Percentiles rank a stretch among this genome's conserved stretches.
Conservation (phyloP, 192 early-diverging fungal species). For the Backusella sp. region DNA sequence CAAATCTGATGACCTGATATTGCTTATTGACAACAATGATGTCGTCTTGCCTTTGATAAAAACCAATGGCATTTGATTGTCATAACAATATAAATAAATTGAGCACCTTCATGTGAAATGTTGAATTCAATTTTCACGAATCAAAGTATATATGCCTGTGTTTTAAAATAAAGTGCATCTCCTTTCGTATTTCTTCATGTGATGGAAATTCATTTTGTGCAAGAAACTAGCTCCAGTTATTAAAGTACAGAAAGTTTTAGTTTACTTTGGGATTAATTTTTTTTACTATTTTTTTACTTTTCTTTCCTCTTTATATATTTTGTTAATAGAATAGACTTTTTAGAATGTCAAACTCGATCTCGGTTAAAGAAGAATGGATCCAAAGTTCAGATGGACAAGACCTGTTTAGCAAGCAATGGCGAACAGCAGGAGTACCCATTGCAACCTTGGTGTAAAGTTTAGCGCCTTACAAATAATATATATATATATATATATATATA, state of each 20-base stretch:
- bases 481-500: too few species aligned
- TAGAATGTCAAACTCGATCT: not conserved
- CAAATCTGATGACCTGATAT: too few species aligned
- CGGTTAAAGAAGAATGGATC: constrained; percentile 45
- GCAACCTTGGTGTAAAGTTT: constrained; percentile 13
- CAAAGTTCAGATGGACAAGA: constrained; percentile 38
- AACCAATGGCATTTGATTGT: not conserved
- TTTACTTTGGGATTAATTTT: not conserved
- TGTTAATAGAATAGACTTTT: not conserved
- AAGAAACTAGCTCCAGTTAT: not conserved
- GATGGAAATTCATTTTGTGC: not conserved
- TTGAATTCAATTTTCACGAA: not conserved
- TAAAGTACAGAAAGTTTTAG: not conserved
- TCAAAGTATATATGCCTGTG: not conserved
- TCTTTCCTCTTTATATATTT: not conserved
- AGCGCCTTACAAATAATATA: too few species aligned
- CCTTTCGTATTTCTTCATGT: not conserved
- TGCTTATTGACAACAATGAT: too few species aligned
- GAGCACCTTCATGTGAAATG: not conserved
- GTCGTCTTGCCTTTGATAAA: not conserved
- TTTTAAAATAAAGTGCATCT: not conserved
- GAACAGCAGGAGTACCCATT: constrained; percentile 8
- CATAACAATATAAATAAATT: too few species aligned
- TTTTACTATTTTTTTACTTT: not conserved
- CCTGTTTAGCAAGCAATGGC: constrained; percentile 54